phyloP scores from a whole-genome alignment of 2,329 filamentous ascomycete genomes.

The Colletotrichum sansevieriae region DNA sequence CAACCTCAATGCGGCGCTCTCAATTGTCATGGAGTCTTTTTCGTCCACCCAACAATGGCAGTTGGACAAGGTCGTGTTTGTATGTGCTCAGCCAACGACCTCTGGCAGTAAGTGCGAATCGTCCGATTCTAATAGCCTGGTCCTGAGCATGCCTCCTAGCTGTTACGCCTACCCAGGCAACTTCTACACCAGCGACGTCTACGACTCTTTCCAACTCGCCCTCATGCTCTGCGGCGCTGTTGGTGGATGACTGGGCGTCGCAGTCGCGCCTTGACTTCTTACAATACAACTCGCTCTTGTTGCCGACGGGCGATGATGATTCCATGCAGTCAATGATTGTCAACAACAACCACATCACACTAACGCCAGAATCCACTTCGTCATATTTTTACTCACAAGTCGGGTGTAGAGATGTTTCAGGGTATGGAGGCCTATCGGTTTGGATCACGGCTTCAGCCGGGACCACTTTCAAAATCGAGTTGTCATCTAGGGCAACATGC shows the following conservation, averaged over 20 bases:
- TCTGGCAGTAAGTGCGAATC: constrained; percentile 39
- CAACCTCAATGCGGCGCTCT: constrained; percentile 62
- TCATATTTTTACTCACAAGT: constrained; percentile 72
- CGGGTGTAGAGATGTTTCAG: constrained; percentile 65
- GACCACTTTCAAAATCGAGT: constrained; percentile 63
- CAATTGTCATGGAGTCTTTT: constrained; percentile 58
- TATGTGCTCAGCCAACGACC: constrained; percentile 50
- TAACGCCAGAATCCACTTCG: constrained; percentile 61
- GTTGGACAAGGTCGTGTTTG: constrained; percentile 61
- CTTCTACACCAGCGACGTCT: constrained; percentile 10
- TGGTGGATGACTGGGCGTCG: constrained; percentile 72
- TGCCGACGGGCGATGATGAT: constrained; percentile 68
- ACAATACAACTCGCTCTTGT: constrained; percentile 69
- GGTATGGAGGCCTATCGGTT: constrained; percentile 68
- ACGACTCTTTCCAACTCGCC: constrained; percentile 48
- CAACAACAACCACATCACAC: constrained; percentile 62
- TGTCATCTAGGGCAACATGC: constrained; percentile 62
- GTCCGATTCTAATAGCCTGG: neutral
- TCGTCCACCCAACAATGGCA: constrained; percentile 53
- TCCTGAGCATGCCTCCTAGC: constrained; percentile 28
- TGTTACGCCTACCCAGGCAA: constrained; percentile 11
- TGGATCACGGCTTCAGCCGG: constrained; percentile 66
- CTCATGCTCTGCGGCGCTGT: constrained; percentile 44
- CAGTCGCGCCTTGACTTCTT: constrained; percentile 73
- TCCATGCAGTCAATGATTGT: constrained; percentile 69